These are phyloP conservation scores for Amauroascus verrucosus DNA, from an alignment of 2,329 filamentous ascomycete genomes.

Conservation along the genomic window DNA sequence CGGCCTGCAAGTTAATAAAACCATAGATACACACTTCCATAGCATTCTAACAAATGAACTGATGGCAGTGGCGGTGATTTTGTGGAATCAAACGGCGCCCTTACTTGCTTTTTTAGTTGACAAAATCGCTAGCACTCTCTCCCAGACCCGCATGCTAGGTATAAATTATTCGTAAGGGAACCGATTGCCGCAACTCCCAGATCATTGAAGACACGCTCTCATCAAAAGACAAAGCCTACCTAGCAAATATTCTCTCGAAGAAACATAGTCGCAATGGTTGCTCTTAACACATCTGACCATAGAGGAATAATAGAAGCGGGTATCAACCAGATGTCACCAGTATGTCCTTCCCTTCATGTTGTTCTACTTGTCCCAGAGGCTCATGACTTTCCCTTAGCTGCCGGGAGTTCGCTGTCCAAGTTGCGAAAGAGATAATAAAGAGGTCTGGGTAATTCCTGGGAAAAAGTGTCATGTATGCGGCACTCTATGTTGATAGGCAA, in stretches of 20 bases:
- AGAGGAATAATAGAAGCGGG: not conserved
- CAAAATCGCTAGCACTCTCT: not conserved
- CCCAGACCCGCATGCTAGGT: not conserved
- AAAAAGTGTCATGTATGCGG: constrained; percentile 37
- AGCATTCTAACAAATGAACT: not conserved
- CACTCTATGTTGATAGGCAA: constrained; percentile 14
- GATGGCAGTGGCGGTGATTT: not conserved
- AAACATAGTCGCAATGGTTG: not conserved
- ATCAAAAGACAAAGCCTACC: not conserved
- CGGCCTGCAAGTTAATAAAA: constrained; percentile 1
- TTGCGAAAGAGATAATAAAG: constrained; percentile 28
- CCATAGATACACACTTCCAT: not conserved
- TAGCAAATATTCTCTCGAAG: not conserved
- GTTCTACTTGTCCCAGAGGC: not conserved
- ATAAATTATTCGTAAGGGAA: constrained; percentile 4
- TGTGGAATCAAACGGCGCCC: not conserved
- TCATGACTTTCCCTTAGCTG: constrained; percentile 26
- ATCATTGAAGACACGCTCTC: not conserved
- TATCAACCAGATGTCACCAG: constrained; percentile 15
- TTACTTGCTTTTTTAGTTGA: constrained; percentile 1
- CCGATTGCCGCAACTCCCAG: not conserved
- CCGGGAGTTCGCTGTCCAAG: constrained; percentile 36
- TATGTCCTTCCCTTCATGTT: constrained; percentile 3
- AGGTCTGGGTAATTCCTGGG: constrained; percentile 39
- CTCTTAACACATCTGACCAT: not conserved